Evolutionary conservation across 306 rosid species (phyloP).

Genomic region (Vigna radiata): DNA sequence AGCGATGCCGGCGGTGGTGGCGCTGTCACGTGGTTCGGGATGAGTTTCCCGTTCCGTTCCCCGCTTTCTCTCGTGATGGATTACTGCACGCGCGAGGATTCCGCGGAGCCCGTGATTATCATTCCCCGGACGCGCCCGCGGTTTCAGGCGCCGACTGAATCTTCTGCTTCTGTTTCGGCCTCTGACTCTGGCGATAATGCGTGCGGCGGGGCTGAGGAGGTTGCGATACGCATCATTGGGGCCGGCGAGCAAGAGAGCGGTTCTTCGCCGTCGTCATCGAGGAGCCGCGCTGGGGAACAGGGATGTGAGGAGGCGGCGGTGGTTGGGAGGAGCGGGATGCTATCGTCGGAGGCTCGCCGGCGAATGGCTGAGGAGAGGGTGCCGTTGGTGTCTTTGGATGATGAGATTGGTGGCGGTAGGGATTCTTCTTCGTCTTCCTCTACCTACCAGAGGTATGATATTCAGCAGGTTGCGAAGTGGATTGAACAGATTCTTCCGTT

Average conservation of each 20-base stretch:
- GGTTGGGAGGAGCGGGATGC: constrained; percentile 30
- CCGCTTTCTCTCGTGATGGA: constrained; percentile 67
- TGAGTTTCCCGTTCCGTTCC: constrained; percentile 56
- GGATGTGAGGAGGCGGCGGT: constrained; percentile 46
- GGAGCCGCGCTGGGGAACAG: constrained; percentile 42
- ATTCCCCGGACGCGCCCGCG: constrained; percentile 48
- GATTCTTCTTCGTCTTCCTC: constrained; percentile 27
- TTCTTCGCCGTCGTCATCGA: constrained; percentile 33
- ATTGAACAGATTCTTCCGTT: constrained; percentile 89
- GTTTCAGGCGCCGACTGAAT: constrained; percentile 7
- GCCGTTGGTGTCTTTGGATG: constrained; percentile 50
- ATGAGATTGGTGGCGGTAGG: constrained; percentile 22
- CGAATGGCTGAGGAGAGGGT: constrained; percentile 54
- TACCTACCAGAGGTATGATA: constrained; percentile 55
- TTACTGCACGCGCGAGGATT: constrained; percentile 55
- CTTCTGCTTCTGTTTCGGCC: constrained; percentile 23
- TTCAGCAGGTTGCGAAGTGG: constrained; percentile 79
- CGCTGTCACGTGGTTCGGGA: constrained; percentile 43
- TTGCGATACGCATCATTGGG: constrained; percentile 69
- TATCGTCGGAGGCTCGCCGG: constrained; percentile 40
- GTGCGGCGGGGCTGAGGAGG: constrained; percentile 58
- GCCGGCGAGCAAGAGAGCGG: constrained; percentile 49
- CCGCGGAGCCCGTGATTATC: constrained; percentile 40
- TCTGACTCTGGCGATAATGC: constrained; percentile 34
- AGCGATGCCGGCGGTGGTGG: not conserved